phyloP scores from a whole-genome alignment of 148 eudicot species.

The Linanthus parryae region DNA sequence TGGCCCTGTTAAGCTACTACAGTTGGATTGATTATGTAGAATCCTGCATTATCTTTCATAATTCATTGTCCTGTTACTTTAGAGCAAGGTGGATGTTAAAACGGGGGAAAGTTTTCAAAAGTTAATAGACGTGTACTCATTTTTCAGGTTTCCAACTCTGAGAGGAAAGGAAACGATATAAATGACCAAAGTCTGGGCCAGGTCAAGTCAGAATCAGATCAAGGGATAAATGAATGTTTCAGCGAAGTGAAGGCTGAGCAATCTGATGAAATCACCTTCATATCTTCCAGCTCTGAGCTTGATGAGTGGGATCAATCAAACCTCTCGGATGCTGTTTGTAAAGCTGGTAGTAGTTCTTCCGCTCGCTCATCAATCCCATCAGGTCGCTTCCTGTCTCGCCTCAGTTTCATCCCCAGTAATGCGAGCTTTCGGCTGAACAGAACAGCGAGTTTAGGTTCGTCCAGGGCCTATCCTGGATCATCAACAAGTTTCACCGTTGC shows the following conservation, averaged over 20 bases:
- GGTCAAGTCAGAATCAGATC: constrained; percentile 29
- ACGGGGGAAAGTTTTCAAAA: not conserved
- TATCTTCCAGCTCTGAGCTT: constrained; percentile 35
- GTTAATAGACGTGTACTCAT: constrained; percentile 23
- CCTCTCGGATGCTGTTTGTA: constrained; percentile 22
- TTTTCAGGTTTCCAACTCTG: constrained; percentile 36
- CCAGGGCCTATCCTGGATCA: constrained; percentile 43
- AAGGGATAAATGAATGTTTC: constrained; percentile 39
- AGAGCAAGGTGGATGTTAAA: not conserved
- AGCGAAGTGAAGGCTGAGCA: constrained; percentile 38
- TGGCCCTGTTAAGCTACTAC: no score
- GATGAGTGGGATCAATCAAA: constrained; percentile 57
- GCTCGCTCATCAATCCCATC: constrained; percentile 45
- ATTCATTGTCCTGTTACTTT: no score
- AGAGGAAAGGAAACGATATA: constrained; percentile 23
- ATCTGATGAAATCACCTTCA: constrained; percentile 34
- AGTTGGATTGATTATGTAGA: no score
- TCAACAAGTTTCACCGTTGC: constrained; percentile 38
- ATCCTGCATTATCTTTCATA: not conserved
- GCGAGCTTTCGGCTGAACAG: constrained; percentile 73
- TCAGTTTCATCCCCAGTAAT: constrained; percentile 66
- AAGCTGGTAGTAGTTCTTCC: constrained; percentile 50
- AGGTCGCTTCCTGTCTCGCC: constrained; percentile 69
- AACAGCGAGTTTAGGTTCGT: constrained; percentile 59
- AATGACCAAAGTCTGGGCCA: constrained; percentile 17